Base-by-base conservation (phyloP, 1,139 yeast genomes). In the Pneumocystis canis region DNA sequence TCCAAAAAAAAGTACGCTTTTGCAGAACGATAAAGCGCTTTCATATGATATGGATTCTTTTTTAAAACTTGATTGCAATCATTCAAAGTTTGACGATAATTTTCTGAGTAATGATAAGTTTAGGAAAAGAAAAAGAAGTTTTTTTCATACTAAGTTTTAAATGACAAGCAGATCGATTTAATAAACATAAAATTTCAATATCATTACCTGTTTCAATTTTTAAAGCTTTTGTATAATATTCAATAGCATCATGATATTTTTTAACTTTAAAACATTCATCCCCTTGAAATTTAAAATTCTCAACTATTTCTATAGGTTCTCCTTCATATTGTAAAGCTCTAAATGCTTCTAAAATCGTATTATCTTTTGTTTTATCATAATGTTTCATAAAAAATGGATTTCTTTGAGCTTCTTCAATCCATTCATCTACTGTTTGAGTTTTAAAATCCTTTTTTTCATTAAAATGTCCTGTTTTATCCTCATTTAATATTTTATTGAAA, bases 261-360 rank as follows among this genome's bases (percentile, higher is more conserved):
- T 85, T 87, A 6, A 76, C 77, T 72, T 82, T 84, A 75, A 80
- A 92, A 66, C 88, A 82, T 30, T 89, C 97, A 71, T 94, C 92
- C 11, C 98, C 99, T 72, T 92, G 97, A 67, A 82, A 84, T 68
- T 89, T 89, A 77, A 90, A 92, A 71, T 89, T 89, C 37, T 82
- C 80, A 1, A 97, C 97, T 60, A 90, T 78, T 70, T 92, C 98
- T 69, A 86, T 84, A 0, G 97, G 97, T 66, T 89, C 96, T 41
- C 98, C 98, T 61, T 92, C 98, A 71, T 88, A 90, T 0, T 95
- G 97, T 70, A 94, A 78, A 14, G 96, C 92, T 71, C 84, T 85
- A 66, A 92, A 79, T 0, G 98, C 98, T 71, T 92, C 97, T 30
- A 94, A 75, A 62, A 82, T 84, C 5, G 79, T 71, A 70, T 88